Base-by-base conservation (phyloP, 257 asterid species). In the Scutellaria minor region DNA sequence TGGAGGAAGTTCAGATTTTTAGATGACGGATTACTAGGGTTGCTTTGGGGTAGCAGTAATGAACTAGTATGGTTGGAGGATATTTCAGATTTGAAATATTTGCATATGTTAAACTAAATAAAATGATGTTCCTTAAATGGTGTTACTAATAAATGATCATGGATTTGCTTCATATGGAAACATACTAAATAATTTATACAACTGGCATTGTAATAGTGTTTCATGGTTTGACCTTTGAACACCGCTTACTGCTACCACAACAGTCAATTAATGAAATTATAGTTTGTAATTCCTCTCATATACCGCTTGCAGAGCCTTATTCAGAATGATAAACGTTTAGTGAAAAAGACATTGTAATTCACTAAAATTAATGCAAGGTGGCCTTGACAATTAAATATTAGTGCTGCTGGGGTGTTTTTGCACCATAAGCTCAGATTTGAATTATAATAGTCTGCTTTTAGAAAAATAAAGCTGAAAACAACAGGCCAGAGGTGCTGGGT, bases 21-120 rank as follows among this genome's bases (percentile, higher is more conserved):
- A 4, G 13, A 37, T 44, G 13, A 63, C 6, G 2, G 31, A n/a
- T 18, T 66, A n/a, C 31, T 6, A 14, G 39, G 39, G 12, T 58
- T 67, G 60, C 6, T 14, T 8, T 20, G 35, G 5, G 39, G 8
- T 70, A 41, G 46, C 11, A 1, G 39, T 41, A 13, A 41, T 14
- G 12, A 6, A 50, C 69, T 44, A 3, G 31, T 53, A n/a, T 50
- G 45, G 60, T 51, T 51, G 57, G 53, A 71, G 64, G 66, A 14
- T 57, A 48, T 51, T 60, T 50, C 61, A 41, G 56, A 24, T 44
- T 31, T 3, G 7, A 20, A 42, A 48, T 60, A 24, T 69, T 64
- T 57, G 14, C 64, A 69, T 57, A 86, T 90, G 75, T 93, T 91
- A 59, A n/a, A n/a, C 9, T 70, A 7, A 40, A 64, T 63, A 7